phyloP scores from a whole-genome alignment of 805 yeast genomes.

The Ogataea nakhonphanomensis region DNA sequence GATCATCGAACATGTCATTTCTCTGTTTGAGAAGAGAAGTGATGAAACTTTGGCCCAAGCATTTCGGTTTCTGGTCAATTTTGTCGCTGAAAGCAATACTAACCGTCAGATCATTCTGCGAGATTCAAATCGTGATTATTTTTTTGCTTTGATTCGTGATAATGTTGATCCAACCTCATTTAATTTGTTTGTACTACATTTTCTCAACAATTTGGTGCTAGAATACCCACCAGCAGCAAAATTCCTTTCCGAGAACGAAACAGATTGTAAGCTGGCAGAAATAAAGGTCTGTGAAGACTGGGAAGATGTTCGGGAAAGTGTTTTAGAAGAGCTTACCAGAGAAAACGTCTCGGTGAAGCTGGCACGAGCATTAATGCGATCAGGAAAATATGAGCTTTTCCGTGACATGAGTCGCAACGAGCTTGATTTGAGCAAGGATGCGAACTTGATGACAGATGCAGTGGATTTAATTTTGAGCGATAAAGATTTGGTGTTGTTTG shows the following conservation, averaged over 20 bases:
- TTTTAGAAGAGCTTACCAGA: constrained; percentile 13
- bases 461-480: constrained; percentile 1
- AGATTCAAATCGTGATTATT: neutral
- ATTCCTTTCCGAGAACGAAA: neutral
- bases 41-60: constrained; percentile 4
- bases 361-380: constrained; percentile 1
- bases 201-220: constrained; percentile 13
- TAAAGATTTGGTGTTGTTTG: constrained; percentile 5
- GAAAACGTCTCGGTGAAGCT: neutral
- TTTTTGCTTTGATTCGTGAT: constrained; percentile 2
- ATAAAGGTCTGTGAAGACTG: constrained; percentile 1
- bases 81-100: constrained; percentile 15
- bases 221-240: constrained; percentile 3
- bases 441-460: constrained; percentile 3
- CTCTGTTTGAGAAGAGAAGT: neutral
- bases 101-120: constrained; percentile 9
- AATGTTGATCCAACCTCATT: neutral
- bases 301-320: constrained; percentile 3
- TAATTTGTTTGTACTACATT: constrained; percentile 12
- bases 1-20: constrained; percentile 1
- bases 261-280: neutral
- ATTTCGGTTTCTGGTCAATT: constrained; percentile 13
- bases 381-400: constrained; percentile 2
- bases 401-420: constrained; percentile 8
- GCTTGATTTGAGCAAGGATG: constrained; percentile 11